Base-by-base conservation (phyloP, 148 eudicot genomes). In the Vaccinium macrocarpon region DNA sequence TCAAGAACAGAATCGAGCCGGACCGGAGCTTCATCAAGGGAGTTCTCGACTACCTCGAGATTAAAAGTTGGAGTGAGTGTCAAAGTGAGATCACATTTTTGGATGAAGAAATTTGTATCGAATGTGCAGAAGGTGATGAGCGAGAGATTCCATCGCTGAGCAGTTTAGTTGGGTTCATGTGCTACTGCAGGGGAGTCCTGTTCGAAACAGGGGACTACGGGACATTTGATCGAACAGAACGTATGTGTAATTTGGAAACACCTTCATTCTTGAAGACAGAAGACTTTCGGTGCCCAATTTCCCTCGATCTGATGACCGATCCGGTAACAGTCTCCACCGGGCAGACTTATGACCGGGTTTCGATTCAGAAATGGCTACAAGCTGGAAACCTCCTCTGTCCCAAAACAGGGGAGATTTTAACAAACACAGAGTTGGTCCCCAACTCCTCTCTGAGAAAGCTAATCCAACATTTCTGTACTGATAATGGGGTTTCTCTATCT, bases 211-310 rank as follows among this genome's bases (percentile, higher is more conserved):
- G 86, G 27, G 91, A 87, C 48, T 23, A 78, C 73, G 81, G 73
- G 9, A 48, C 50, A 0, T 4, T 71, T 0, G 83, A 72, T 9
- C 88, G 82, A 66, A 29, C 79, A 1, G 92, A 86, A 4, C 87
- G 74, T 5, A 85, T 38, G 71, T 52, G 61, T 78, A 77, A 61
- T 66, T 38, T 79, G n/a, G 93, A 90, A 57, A 76, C 86, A 46
- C 79, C 88, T 11, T 76, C 64, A 61, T 92, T 88, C 84, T 81
- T 94, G 84, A 94, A 93, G 73, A 91, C 90, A 0, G 97, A 93
- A 59, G 98, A 94, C 88, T 96, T 96, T 48, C 88, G 95, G 21
- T 96, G 98, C 53, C 98, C 98, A 1, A 96, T 96, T 74, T 94
- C 98, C 0, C 93, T 96, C 4, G 98, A 96, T 81, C 84, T 96